Conservation (phyloP, 805 yeast species). For the Kuraishia molischiana region DNA sequence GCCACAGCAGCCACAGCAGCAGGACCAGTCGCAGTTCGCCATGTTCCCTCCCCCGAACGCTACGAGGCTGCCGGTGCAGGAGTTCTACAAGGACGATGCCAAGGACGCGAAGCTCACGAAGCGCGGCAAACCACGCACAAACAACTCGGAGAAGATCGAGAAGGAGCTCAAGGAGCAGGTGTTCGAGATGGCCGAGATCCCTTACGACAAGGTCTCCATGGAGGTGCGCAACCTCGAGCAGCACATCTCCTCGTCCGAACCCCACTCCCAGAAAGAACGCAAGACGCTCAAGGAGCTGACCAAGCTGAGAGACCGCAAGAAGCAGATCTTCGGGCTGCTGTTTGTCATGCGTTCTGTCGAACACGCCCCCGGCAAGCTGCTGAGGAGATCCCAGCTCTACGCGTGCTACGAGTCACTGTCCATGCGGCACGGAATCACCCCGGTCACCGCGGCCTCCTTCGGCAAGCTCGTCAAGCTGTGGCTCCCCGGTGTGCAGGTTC, state of each 20-base stretch:
- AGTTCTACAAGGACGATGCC: no score
- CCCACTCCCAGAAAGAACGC: no score
- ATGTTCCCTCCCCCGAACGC: neutral
- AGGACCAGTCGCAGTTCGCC: neutral
- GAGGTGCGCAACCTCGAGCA: no score
- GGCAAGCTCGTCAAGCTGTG: conserved; percentile 63
- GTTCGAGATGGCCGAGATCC: neutral
- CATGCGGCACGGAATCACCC: conserved; percentile 38
- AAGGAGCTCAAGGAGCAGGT: neutral
- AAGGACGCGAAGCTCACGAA: no score
- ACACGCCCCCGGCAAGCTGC: conserved; percentile 36
- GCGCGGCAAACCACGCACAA: no score
- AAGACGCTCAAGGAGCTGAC: no score
- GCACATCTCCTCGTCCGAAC: no score
- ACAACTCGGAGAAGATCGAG: neutral
- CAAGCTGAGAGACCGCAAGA: no score
- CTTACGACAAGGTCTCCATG: no score
- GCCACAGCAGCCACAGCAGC: conserved; percentile 1
- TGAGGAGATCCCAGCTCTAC: conserved; percentile 59
- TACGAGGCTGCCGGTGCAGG: no score
- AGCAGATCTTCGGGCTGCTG: conserved; percentile 74
- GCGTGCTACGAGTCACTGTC: conserved; percentile 56
- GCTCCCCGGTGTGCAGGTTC: conserved; percentile 59
- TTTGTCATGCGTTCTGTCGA: conserved; percentile 67
- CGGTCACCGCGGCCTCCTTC: conserved; percentile 69